Base-by-base conservation (phyloP, 345 rosid species). In the Atalantia buxifolia region DNA sequence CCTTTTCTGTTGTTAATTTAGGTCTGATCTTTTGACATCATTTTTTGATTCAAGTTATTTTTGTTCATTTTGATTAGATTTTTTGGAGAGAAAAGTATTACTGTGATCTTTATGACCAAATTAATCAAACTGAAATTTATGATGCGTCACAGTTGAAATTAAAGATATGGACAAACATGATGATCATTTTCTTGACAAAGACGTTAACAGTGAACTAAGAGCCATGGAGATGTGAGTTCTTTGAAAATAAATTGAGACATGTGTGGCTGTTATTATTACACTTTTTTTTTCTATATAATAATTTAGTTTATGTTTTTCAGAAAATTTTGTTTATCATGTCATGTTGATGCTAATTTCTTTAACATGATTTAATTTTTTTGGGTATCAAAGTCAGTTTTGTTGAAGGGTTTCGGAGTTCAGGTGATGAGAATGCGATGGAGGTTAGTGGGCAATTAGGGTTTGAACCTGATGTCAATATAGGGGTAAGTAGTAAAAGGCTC, bases 401-500 rank as follows among this genome's bases (percentile, higher is more conserved):
- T 22, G 71, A 64, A 78, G 78, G 64, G 14, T 9, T 30, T 27
- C 69, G 55, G 2, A 19, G 27, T 28, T 56, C 71, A 57, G 73
- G 14, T 68, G 80, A 66, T 40, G 73, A 72, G n/a, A 75, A 28
- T 63, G 69, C 21, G 14, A 68, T 59, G 79, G 33, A 69, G 42
- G 38, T 5, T 14, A 35, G 35, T 12, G 45, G 24, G 36, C 75
- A 75, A 50, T 72, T 76, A 67, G 82, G 84, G 80, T 81, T 81
- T 50, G 60, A 48, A 59, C 45, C 21, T 36, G 72, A 75, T 2
- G 16, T 40, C 5, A 50, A 75, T 76, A 22, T 65, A 7, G 67
- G 60, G 76, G 81, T 83, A 83, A 45, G 16, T 45, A 28, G 10
- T 38, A 8, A 38, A 74, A 21, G 36, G 4, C 18, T 48, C 22